A percentile compares a stretch with the other conserved stretches of the same genome.
phyloP scores from a whole-genome alignment of 139 green algal genomes.

The Spirogloea muscicola region DNA sequence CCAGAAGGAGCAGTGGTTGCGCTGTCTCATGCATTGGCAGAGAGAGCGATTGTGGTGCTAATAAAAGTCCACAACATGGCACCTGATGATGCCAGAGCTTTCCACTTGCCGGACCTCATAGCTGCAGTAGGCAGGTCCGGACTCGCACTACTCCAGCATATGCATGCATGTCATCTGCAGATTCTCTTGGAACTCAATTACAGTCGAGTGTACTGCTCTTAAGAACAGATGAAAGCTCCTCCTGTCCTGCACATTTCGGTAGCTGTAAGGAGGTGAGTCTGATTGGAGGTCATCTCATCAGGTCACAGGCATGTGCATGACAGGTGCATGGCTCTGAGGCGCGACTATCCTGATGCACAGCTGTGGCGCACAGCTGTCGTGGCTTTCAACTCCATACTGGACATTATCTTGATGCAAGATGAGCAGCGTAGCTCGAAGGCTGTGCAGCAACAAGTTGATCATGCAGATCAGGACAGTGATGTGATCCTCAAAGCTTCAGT shows the following conservation, averaged over 20 bases:
- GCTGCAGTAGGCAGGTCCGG: conserved; percentile 21
- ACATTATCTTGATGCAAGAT: no score
- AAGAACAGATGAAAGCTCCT: background rate
- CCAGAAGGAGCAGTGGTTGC: conserved; percentile 24
- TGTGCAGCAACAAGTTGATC: no score
- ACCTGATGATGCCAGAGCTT: background rate
- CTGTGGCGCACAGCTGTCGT: conserved; percentile 36
- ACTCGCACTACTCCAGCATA: background rate
- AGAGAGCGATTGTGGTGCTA: conserved; percentile 32
- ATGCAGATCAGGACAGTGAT: no score
- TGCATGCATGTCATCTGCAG: background rate
- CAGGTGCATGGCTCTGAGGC: conserved; percentile 38
- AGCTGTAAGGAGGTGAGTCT: background rate
- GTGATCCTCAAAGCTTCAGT: no score
- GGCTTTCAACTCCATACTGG: no score
- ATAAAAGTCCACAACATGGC: conserved; percentile 21
- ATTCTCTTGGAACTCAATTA: background rate
- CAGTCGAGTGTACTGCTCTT: background rate
- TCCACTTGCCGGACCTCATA: conserved; percentile 29
- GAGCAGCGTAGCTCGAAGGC: no score
- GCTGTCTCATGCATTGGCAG: conserved; percentile 33
- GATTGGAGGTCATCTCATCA: no score
- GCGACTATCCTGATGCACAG: conserved; percentile 17
- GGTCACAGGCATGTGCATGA: no score
- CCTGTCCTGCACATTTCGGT: background rate